A percentile compares a stretch with the other conserved stretches of the same genome.
Evolutionary conservation across 805 yeast species (phyloP).

Genomic region (Torulaspora delbrueckii): DNA sequence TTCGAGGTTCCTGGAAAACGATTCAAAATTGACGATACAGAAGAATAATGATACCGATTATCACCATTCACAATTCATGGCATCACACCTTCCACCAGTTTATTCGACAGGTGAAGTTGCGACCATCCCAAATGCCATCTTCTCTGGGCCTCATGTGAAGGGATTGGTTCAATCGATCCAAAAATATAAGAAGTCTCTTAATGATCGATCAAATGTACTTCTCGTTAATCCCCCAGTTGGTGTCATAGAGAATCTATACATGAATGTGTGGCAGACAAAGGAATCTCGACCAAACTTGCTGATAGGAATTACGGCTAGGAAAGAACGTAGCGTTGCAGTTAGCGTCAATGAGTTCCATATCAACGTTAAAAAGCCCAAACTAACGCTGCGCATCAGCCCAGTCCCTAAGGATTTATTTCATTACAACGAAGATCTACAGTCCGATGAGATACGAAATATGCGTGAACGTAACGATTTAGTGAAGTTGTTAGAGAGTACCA

Average conservation of each 20-base stretch:
- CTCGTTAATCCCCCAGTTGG: conserved; percentile 75
- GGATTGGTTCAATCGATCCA: conserved; percentile 49
- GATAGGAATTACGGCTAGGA: conserved; percentile 40
- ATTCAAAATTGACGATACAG: conserved; percentile 35
- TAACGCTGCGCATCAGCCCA: conserved; percentile 11
- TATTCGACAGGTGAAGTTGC: conserved; percentile 31
- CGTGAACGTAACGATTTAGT: conserved; percentile 11
- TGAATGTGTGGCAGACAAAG: conserved; percentile 48
- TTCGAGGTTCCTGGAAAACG: conserved; percentile 39
- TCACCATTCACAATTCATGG: conserved; percentile 27
- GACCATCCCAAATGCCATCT: conserved; percentile 47
- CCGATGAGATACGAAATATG: conserved; percentile 2
- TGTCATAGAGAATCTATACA: conserved; percentile 44
- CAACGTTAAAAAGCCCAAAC: conserved; percentile 2
- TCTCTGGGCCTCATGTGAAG: conserved; percentile 55
- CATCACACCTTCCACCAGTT: conserved; percentile 32
- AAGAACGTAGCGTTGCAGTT: conserved; percentile 3
- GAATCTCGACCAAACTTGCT: conserved; percentile 50
- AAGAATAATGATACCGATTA: conserved; percentile 20
- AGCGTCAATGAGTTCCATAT: conserved; percentile 11
- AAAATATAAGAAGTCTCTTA: conserved; percentile 42
- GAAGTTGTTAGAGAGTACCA: conserved; percentile 9
- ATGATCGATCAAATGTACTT: conserved; percentile 48
- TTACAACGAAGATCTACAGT: conserved; percentile 12
- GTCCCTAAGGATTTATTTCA: conserved; percentile 12